Conservation (phyloP, 83 land plant species). For the Picea abies region DNA sequence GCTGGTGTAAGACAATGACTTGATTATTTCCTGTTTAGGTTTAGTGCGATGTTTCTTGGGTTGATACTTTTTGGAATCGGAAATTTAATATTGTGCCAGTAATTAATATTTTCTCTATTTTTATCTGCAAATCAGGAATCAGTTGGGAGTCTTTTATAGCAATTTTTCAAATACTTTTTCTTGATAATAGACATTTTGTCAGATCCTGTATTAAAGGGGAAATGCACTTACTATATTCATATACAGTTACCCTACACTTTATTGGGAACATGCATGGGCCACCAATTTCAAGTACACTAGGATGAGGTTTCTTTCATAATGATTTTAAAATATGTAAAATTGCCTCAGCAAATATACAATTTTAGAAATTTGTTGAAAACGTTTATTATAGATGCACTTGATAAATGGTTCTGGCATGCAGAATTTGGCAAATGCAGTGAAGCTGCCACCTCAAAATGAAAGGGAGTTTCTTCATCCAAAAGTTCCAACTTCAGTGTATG, state of each 20-base stretch:
- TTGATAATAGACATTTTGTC: no score
- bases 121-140: neutral
- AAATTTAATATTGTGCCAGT: neutral
- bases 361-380: neutral
- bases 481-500: slow-evolving; percentile 33
- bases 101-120: neutral
- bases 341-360: neutral
- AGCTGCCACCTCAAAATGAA: slow-evolving; percentile 34
- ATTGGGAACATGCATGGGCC: neutral
- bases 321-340: neutral
- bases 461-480: slow-evolving; percentile 42
- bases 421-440: slow-evolving; percentile 26
- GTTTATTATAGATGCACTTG: neutral
- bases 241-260: no score
- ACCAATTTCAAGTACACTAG: neutral
- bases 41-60: neutral
- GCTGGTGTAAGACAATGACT: neutral
- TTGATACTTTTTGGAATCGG: slow-evolving; percentile 1
- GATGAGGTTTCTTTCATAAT: neutral
- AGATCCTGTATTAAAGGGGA: no score
- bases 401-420: slow-evolving; percentile 19
- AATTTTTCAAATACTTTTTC: no score
- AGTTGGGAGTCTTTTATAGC: no score
- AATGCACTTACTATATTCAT: no score
- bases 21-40: neutral